phyloP scores from a whole-genome alignment of 495 filamentous ascomycete genomes.

The Astrothelium macrocarpum region DNA sequence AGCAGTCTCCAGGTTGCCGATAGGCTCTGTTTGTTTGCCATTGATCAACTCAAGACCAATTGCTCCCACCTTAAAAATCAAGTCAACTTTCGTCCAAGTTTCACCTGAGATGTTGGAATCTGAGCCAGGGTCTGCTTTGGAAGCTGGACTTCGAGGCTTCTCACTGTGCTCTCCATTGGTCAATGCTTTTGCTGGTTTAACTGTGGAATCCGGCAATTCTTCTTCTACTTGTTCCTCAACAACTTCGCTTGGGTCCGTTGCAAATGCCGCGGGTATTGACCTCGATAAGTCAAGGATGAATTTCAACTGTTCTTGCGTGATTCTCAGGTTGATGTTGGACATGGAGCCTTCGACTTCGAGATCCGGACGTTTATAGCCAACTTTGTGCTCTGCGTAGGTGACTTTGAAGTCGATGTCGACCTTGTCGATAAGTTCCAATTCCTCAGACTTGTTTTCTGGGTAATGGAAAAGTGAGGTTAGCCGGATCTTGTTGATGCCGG shows the following conservation, averaged over 20 bases:
- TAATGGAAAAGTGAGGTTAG: slow-evolving; percentile 88
- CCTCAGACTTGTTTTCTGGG: slow-evolving; percentile 58
- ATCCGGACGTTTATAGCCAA: slow-evolving; percentile 71
- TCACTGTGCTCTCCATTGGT: slow-evolving; percentile 19
- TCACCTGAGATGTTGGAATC: slow-evolving; percentile 55
- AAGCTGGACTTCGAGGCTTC: slow-evolving; percentile 16
- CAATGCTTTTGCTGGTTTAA: slow-evolving; percentile 39
- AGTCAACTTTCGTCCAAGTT: slow-evolving; percentile 86
- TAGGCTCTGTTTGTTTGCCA: slow-evolving; percentile 59
- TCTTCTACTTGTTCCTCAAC: slow-evolving; percentile 53
- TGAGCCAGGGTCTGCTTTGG: slow-evolving; percentile 45
- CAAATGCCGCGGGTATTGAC: slow-evolving; percentile 80
- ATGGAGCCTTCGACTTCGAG: slow-evolving; percentile 83
- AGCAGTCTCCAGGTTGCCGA: slow-evolving; percentile 65
- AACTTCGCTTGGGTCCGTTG: slow-evolving; percentile 60
- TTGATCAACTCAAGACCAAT: slow-evolving; percentile 83
- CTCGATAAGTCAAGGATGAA: slow-evolving; percentile 75
- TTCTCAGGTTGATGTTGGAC: slow-evolving; percentile 80
- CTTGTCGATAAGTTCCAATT: slow-evolving; percentile 91
- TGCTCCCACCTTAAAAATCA: slow-evolving; percentile 80
- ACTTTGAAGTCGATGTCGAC: slow-evolving; percentile 88
- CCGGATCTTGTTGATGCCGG: slow-evolving; percentile 84
- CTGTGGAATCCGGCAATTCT: slow-evolving; percentile 50
- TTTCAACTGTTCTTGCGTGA: slow-evolving; percentile 84
- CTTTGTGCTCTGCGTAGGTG: slow-evolving; percentile 77